Evolutionary conservation across 768 basidiomycete species (phyloP), one percentile per base, ranked within the genome.

Genomic region (Amanita jacksonii): DNA sequence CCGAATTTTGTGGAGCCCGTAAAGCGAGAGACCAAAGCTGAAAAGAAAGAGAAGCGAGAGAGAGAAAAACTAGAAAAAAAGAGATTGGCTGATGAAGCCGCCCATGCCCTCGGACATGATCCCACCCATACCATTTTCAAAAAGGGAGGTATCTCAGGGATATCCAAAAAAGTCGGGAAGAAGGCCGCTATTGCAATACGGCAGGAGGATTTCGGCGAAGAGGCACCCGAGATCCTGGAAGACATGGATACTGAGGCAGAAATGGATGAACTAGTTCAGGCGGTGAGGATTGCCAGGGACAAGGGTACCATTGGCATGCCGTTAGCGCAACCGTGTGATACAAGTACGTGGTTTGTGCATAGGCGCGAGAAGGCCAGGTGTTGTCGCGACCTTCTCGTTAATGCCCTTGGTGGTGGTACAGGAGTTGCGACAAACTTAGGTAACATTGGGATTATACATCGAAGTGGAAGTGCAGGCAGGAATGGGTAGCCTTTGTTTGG

Each of bases 1-100:
- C 89, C 88, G 10, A 88, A 88, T 48, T 91, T 79, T 59, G 82
- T 90, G 3, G 87, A 89, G 56, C 89, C 87, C 0, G 83, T 87
- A 19, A 90, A 89, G 66, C 71, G 77, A 40, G 85, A 88, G 63
- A 84, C 79, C 19, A 91, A 91, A 55, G 83, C 81, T 6, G 87
- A 90, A 67, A 81, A 83, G 64, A 89, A 89, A 62, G 85, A 85
- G 59, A 81, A 86, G 57, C 75, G 79, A 46, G 85, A 88, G 49
- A 69, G 73, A 40, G 87, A 91, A 62, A 86, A 81, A 58, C 69
- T 79, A 16, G 88, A 88, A 64, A 87, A 87, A 74, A 87, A 85
- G 62, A 69, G 77, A 41, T 65, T 79, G 13, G 79, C 76, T 27
- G 71, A 76, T 47, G 84, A 84, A 59, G 80, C 77, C 33, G 82